Percentiles rank a stretch among this genome's conserved stretches.
Conservation (phyloP, 2,329 filamentous ascomycete genomes). For the Xylaria sp. region DNA sequence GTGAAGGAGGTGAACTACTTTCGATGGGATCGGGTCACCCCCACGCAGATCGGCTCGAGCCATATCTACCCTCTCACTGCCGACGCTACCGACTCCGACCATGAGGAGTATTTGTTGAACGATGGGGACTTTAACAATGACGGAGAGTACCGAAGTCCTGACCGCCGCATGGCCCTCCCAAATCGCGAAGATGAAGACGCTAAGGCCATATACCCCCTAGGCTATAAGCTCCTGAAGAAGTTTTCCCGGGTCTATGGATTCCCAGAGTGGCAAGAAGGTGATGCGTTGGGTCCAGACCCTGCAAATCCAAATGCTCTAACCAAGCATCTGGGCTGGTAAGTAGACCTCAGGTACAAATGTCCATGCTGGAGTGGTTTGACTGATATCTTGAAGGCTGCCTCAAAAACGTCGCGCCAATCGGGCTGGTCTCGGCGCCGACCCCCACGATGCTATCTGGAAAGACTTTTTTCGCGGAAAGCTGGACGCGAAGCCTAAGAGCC, state of each 20-base stretch:
- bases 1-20: constrained; percentile 10
- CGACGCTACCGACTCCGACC: background rate
- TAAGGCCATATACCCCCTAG: constrained; percentile 4
- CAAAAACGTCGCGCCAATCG: constrained; percentile 1
- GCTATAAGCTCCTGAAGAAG: constrained; percentile 12
- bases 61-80: too few species aligned
- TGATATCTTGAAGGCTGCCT: constrained; percentile 5
- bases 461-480: constrained; percentile 14
- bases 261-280: constrained; percentile 9
- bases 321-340: constrained; percentile 14
- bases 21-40: constrained; percentile 11
- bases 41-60: too few species aligned
- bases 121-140: constrained; percentile 9
- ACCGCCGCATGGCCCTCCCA: background rate
- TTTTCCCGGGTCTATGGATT: constrained; percentile 3
- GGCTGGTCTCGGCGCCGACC: constrained; percentile 15
- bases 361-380: background rate
- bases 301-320: constrained; percentile 1
- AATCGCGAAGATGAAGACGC: constrained; percentile 7
- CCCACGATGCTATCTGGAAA: constrained; percentile 10
- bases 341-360: background rate
- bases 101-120: constrained; percentile 15
- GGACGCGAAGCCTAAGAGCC: background rate
- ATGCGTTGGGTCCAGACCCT: constrained; percentile 10
- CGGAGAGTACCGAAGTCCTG: background rate